A percentile compares a stretch with the other conserved stretches of the same genome.
These are phyloP conservation scores for Tolypocladium sp. DNA, from an alignment of 2,329 filamentous ascomycete genomes.

Conservation along the genomic window DNA sequence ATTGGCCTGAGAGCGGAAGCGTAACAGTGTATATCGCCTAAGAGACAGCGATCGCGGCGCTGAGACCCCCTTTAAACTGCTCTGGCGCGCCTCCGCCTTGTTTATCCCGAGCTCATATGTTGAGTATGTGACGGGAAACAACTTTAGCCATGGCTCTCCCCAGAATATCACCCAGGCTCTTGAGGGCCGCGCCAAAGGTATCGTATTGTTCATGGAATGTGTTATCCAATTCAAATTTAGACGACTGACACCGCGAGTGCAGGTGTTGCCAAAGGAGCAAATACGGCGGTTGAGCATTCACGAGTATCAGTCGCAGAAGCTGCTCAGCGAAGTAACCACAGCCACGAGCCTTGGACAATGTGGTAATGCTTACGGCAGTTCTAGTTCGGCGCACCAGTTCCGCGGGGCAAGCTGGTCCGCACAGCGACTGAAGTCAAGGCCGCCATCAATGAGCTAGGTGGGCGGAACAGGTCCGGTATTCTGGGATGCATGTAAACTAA, in stretches of 20 bases:
- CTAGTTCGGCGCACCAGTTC: slow-evolving; percentile 16
- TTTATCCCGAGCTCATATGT: background rate
- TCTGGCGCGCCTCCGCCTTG: background rate
- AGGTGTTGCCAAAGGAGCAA: slow-evolving; percentile 1
- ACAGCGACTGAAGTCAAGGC: slow-evolving; percentile 11
- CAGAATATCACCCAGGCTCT: background rate
- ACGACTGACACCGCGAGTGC: background rate
- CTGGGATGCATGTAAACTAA: too few species aligned
- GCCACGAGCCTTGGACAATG: background rate
- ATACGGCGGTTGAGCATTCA: slow-evolving; percentile 14
- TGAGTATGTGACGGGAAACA: background rate
- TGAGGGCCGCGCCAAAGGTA: background rate
- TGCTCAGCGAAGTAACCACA: slow-evolving; percentile 13
- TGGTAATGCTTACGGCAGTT: background rate
- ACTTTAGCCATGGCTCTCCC: background rate
- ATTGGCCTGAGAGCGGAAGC: too few species aligned
- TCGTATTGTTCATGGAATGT: too few species aligned
- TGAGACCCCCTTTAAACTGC: background rate
- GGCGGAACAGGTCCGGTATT: background rate
- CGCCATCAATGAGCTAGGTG: slow-evolving; percentile 15
- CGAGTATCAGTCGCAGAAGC: slow-evolving; percentile 16
- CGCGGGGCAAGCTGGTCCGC: slow-evolving; percentile 11
- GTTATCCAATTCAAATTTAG: too few species aligned
- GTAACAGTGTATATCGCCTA: too few species aligned
- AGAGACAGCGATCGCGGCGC: background rate